phyloP scores from a whole-genome alignment of 1,284 basidiomycete genomes.

The Mycosarcoma maydis region DNA sequence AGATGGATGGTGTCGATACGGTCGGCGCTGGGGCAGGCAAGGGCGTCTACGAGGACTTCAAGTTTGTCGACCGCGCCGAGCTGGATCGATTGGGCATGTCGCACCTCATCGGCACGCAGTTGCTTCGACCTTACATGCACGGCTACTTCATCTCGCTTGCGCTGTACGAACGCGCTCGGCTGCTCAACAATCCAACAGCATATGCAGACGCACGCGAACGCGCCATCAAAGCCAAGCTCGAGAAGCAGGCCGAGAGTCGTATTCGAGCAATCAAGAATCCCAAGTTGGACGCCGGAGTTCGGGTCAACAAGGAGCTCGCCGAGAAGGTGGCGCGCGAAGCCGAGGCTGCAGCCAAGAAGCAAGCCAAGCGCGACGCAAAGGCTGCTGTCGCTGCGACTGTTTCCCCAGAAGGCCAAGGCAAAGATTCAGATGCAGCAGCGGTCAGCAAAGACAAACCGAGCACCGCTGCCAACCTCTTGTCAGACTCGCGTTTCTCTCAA shows the following conservation, averaged over 20 bases:
- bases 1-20: slow-evolving; percentile 85
- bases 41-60: slow-evolving; percentile 89
- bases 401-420: slow-evolving; percentile 52
- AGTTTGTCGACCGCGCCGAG: slow-evolving; percentile 91
- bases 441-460: slow-evolving; percentile 56
- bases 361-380: slow-evolving; percentile 51
- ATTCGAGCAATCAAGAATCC: slow-evolving; percentile 73
- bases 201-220: slow-evolving; percentile 93
- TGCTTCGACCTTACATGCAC: slow-evolving; percentile 99
- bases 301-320: slow-evolving; percentile 92
- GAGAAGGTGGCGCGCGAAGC: slow-evolving; percentile 82
- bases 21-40: slow-evolving; percentile 61
- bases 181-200: slow-evolving; percentile 94
- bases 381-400: slow-evolving; percentile 15
- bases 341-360: slow-evolving; percentile 73
- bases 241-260: slow-evolving; percentile 89
- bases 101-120: slow-evolving; percentile 90
- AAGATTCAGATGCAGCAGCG: slow-evolving; percentile 67
- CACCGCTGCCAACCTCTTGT: slow-evolving; percentile 72
- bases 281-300: slow-evolving; percentile 68
- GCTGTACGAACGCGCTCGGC: slow-evolving; percentile 92
- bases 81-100: slow-evolving; percentile 79
- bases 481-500: slow-evolving; percentile 87
- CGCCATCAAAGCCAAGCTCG: slow-evolving; percentile 85
- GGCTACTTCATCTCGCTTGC: slow-evolving; percentile 97